phyloP scores from a whole-genome alignment of 352 stramenopile species.

The Phytopythium kandeliae region DNA sequence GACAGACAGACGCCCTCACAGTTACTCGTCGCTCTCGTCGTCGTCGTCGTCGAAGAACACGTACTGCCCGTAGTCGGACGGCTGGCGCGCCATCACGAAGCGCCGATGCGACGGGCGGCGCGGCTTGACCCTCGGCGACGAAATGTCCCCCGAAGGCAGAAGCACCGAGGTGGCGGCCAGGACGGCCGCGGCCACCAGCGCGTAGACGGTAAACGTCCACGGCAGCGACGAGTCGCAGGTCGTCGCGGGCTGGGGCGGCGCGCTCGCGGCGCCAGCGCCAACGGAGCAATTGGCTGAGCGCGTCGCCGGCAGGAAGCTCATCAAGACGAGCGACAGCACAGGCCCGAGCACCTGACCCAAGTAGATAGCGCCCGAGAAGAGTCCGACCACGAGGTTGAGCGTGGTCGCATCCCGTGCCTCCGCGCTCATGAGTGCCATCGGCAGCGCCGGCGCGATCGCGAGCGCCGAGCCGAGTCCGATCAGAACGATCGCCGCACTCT shows the following conservation, averaged over 20 bases:
- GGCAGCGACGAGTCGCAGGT: constrained; percentile 48
- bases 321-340: constrained; percentile 44
- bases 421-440: constrained; percentile 53
- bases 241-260: constrained; percentile 1
- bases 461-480: constrained; percentile 55
- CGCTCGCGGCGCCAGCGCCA: constrained; percentile 3
- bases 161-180: constrained; percentile 20
- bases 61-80: constrained; percentile 72
- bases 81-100: constrained; percentile 43
- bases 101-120: constrained; percentile 30
- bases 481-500: constrained; percentile 46
- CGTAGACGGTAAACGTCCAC: constrained; percentile 59
- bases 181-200: constrained; percentile 24
- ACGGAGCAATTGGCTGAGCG: constrained; percentile 35
- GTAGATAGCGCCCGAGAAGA: constrained; percentile 69
- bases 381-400: constrained; percentile 55
- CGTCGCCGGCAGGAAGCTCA: constrained; percentile 36
- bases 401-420: constrained; percentile 26
- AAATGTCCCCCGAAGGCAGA: constrained; percentile 26
- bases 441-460: constrained; percentile 50
- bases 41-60: constrained; percentile 71
- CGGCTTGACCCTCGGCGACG: constrained; percentile 23
- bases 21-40: constrained; percentile 27
- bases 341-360: constrained; percentile 56
- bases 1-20: no score